phyloP scores from a whole-genome alignment of 2,329 filamentous ascomycete species.

The Phialophora macrospora region DNA sequence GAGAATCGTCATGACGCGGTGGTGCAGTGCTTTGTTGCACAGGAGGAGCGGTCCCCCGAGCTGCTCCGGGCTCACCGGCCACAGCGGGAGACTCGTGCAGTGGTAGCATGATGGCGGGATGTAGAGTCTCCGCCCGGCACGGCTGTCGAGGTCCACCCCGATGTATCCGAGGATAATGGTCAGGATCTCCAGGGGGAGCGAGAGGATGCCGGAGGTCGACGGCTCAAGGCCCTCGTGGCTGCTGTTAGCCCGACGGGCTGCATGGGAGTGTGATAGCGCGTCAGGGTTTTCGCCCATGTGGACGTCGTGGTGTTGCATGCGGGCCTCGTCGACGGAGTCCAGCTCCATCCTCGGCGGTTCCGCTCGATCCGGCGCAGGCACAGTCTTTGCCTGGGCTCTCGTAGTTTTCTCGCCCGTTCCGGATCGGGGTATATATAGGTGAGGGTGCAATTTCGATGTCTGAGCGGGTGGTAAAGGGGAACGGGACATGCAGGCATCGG shows the following conservation, averaged over 20 bases:
- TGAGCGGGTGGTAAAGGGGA: too few species aligned
- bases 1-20: conserved; percentile 1
- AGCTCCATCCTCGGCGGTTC: background rate
- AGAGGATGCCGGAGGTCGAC: background rate
- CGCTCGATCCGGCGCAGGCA: background rate
- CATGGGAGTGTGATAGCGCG: background rate
- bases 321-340: background rate
- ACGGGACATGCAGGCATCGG: too few species aligned
- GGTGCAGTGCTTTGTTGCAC: background rate
- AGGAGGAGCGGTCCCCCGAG: background rate
- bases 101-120: background rate
- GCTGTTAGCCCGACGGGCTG: too few species aligned
- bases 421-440: background rate
- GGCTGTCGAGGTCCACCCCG: background rate
- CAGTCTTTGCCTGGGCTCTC: background rate
- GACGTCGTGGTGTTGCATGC: background rate
- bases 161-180: background rate
- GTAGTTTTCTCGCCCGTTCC: background rate
- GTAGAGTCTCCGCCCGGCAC: background rate
- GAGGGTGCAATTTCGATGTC: background rate
- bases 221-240: background rate
- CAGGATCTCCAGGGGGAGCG: background rate
- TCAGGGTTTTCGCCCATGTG: background rate
- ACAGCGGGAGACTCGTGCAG: background rate
- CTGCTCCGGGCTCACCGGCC: background rate